A percentile compares a stretch with the other conserved stretches of the same genome.
Conservation (phyloP, 169 alveolate species). For the Blepharisma undulans region DNA sequence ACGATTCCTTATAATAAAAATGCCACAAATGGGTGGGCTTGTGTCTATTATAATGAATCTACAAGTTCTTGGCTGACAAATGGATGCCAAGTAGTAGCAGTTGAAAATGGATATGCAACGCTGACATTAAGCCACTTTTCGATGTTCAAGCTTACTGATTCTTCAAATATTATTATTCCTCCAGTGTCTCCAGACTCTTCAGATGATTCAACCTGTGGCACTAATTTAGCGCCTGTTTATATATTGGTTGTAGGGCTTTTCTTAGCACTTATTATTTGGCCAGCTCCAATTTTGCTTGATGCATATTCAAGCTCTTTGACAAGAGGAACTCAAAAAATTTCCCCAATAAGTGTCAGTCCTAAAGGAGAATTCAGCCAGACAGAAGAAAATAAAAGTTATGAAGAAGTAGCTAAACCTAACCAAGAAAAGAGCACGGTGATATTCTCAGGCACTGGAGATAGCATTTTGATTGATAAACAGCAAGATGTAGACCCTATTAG, state of each 20-base stretch:
- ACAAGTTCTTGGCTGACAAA: neutral
- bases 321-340: neutral
- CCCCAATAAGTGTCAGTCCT: neutral
- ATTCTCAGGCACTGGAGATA: neutral
- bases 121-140: neutral
- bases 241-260: neutral
- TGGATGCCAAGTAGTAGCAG: neutral
- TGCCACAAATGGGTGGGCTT: neutral
- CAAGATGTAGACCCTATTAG: neutral
- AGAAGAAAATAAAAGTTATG: neutral
- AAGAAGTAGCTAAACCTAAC: neutral
- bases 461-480: neutral
- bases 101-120: neutral
- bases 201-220: neutral
- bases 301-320: neutral
- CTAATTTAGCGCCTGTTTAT: neutral
- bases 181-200: neutral
- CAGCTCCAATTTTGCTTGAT: neutral
- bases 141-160: neutral
- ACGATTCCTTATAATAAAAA: neutral
- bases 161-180: neutral
- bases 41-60: neutral
- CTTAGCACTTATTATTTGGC: neutral
- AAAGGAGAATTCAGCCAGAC: neutral
- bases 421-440: neutral